Evolutionary conservation across 2,329 filamentous ascomycete species (phyloP), one percentile per base, ranked within the genome.

Genomic region (Teratosphaeria pseudoeucalypti): DNA sequence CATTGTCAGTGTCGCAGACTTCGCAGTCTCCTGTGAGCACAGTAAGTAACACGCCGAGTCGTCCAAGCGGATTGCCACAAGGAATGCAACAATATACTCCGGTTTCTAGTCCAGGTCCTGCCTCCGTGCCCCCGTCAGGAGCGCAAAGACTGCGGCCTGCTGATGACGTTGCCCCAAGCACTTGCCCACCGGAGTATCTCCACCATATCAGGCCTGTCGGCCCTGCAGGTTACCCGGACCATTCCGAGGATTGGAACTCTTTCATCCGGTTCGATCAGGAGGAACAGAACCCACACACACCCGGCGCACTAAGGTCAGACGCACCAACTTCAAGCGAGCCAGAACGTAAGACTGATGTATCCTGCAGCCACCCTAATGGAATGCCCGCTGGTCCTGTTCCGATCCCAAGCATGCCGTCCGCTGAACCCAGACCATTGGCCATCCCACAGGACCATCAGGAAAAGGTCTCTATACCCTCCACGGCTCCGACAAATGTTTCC

Each of bases 181-280:
- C 32, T 27, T 52, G 23, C 34, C 23, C 23, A 39, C 27, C 34
- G 52, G 52, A 58, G 11, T 14, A 54, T 43, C 27, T 32, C n/a
- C n/a, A 43, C 19, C 60, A 59, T 37, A 10, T n/a, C 26, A 52
- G 34, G 37, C 55, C 57, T 16, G 29, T 52, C 37, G 60, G 57
- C 47, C 57, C 54, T 32, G 47, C 47, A 10, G 60, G 60, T 47
- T 57, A 59, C n/a, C 26, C 29, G 54, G 60, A 62, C 27, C 58
- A 43, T 19, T 43, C 54, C 43, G 61, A 62, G 61, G 61, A 62
- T 27, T 69, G 69, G 52, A 66, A 59, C 57, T 64, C 63, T 37
- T 67, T 68, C 53, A 66, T 70, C 39, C 67, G 64, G 29, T 69
- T 66, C 55, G 69, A 71, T 56, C 67, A 68, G 63, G 67, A 68